Base-by-base conservation (phyloP, 148 eudicot genomes). In the Bassia scoparia region DNA sequence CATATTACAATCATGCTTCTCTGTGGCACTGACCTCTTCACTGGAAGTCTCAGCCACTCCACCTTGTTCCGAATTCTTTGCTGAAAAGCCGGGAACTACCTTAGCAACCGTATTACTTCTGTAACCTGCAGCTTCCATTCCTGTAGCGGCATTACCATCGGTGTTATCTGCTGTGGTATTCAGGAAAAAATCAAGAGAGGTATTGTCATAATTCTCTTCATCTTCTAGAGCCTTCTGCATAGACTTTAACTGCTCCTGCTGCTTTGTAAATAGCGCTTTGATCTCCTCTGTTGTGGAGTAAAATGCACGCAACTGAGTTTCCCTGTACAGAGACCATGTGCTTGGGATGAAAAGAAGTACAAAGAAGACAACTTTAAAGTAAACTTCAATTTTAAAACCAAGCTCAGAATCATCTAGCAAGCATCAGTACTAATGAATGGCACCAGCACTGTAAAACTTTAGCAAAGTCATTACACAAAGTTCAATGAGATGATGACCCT, bases 281-380 rank as follows among this genome's bases (percentile, higher is more conserved):
- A 95, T 91, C 86, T 91, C 98, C 82, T 88, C 96, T 17, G 97
- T 95, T 20, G 97, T 95, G 37, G 97, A 91, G 75, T 95, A 95
- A 77, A 95, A 95, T 20, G 97, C 92, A 66, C 97, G 91, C 67
- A 95, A 84, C 81, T 95, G 98, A 14, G 96, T 95, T 82, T 91
- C 98, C 77, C 98, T 95, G 78, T 75, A 72, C 5, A 37, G 71
- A 70, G 77, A 82, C 21, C 53, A 74, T 41, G 64, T 30, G 71
- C 73, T 62, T n/a, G 67, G 35, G 23, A 79, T 60, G 34, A 31
- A 58, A 59, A 74, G 30, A 38, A 49, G 20, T 50, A 24, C 29
- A 27, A 30, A 49, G 7, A 38, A 17, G 44, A 63, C 20, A n/a
- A 18, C 37, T 37, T 12, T 24, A 13, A 21, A 74, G 65, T 59